phyloP scores from a whole-genome alignment of 148 eudicot genomes.

The Nepenthes mirabilis region DNA sequence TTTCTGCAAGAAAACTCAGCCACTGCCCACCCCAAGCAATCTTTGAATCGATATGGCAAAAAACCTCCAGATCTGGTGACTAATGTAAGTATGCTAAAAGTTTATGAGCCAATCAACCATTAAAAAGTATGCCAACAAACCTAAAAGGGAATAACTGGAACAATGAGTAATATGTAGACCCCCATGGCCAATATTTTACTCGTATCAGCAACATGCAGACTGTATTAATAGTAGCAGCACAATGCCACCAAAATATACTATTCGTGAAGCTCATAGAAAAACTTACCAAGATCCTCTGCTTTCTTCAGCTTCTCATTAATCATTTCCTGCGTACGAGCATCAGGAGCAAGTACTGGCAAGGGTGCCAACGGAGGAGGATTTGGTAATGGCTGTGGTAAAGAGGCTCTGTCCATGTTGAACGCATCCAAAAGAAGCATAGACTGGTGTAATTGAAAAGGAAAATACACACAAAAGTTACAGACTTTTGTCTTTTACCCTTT shows the following conservation, averaged over 20 bases:
- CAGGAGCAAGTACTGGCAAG: constrained; percentile 55
- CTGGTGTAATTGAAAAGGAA: constrained; percentile 19
- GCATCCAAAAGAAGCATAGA: constrained; percentile 90
- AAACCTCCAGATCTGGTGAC: no score
- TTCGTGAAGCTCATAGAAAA: background rate
- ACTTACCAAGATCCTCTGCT: constrained; percentile 86
- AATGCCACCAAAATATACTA: background rate
- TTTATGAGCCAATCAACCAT: no score
- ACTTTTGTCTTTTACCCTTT: background rate
- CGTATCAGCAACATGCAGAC: no score
- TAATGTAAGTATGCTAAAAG: no score
- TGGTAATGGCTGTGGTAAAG: constrained; percentile 79
- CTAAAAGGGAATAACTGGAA: no score
- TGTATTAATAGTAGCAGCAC: no score
- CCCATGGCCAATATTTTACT: no score
- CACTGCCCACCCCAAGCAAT: no score
- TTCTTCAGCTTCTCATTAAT: constrained; percentile 95
- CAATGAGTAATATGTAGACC: no score
- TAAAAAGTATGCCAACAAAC: no score
- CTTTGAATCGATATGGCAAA: no score
- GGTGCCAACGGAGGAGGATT: constrained; percentile 69
- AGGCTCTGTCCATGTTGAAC: constrained; percentile 90
- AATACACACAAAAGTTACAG: background rate
- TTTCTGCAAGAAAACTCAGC: no score
- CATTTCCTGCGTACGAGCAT: constrained; percentile 91